Evolutionary conservation across 768 basidiomycete species (phyloP).

Genomic region (Dioszegia hungarica): DNA sequence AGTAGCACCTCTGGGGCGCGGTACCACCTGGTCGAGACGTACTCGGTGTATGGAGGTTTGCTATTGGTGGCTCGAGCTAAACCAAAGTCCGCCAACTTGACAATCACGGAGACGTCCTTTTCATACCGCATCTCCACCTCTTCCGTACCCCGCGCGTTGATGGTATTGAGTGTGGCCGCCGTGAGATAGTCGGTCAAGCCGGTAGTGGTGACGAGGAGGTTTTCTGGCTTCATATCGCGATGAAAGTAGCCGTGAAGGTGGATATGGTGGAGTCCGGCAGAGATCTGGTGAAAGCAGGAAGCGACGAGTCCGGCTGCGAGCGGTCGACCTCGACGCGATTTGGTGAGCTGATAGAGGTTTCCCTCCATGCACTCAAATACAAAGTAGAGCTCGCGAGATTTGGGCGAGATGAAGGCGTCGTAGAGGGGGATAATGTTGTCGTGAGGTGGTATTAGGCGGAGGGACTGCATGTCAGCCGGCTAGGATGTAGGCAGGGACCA

Average conservation of each 20-base stretch:
- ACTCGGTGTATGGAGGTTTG: conserved; percentile 92
- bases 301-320: conserved; percentile 96
- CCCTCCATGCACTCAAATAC: conserved; percentile 99
- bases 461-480: conserved; percentile 59
- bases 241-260: conserved; percentile 93
- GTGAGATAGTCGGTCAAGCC: conserved; percentile 87
- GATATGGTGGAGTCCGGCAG: conserved; percentile 84
- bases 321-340: conserved; percentile 86
- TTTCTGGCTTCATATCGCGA: conserved; percentile 99
- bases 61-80: conserved; percentile 85
- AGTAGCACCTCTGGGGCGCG: conserved; percentile 95
- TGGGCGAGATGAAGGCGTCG: conserved; percentile 96
- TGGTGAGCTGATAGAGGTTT: conserved; percentile 98
- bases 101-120: conserved; percentile 90
- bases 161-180: conserved; percentile 61
- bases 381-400: conserved; percentile 93
- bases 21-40: conserved; percentile 99
- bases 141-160: conserved; percentile 16
- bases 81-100: conserved; percentile 98
- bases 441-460: conserved; percentile 89
- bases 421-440: conserved; percentile 97
- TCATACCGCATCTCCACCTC: conserved; percentile 51
- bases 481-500: too few relatives aligned
- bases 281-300: conserved; percentile 88
- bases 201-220: conserved; percentile 94